Conservation (phyloP, 768 basidiomycete species). For the Hydnomerulius pinastri region DNA sequence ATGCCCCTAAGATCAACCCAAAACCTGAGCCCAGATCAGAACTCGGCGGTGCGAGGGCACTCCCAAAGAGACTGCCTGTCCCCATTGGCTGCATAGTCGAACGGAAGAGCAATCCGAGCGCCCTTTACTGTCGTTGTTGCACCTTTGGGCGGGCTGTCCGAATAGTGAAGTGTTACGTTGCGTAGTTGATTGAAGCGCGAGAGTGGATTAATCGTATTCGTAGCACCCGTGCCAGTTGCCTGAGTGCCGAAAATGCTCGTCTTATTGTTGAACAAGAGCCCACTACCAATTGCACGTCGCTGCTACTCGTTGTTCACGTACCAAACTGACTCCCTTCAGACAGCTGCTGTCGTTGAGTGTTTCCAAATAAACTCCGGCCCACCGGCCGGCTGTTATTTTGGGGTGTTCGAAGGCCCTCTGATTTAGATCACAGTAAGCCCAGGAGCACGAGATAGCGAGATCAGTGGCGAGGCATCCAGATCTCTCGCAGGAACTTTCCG, state of each 20-base stretch:
- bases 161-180: constrained; percentile 22
- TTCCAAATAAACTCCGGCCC: constrained; percentile 10
- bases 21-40: constrained; percentile 28
- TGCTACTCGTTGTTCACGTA: no score
- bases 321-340: constrained; percentile 21
- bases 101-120: constrained; percentile 31
- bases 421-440: no score
- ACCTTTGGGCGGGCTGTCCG: constrained; percentile 23
- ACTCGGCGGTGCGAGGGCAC: constrained; percentile 33
- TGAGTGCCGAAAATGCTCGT: constrained; percentile 33
- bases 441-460: no score
- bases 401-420: no score
- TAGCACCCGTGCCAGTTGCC: constrained; percentile 19
- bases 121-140: constrained; percentile 24
- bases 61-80: constrained; percentile 39
- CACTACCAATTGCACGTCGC: constrained; percentile 16
- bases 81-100: constrained; percentile 25
- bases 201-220: constrained; percentile 22
- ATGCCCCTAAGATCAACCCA: constrained; percentile 28
- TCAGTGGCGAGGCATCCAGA: no score
- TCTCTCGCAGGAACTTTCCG: no score
- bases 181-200: constrained; percentile 35
- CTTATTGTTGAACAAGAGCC: constrained; percentile 38
- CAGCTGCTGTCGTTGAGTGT: constrained; percentile 13
- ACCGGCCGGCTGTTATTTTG: no score